A percentile compares a stretch with the other conserved stretches of the same genome.
phyloP scores from a whole-genome alignment of 179 eudicot species.

The Carnegiea gigantea region DNA sequence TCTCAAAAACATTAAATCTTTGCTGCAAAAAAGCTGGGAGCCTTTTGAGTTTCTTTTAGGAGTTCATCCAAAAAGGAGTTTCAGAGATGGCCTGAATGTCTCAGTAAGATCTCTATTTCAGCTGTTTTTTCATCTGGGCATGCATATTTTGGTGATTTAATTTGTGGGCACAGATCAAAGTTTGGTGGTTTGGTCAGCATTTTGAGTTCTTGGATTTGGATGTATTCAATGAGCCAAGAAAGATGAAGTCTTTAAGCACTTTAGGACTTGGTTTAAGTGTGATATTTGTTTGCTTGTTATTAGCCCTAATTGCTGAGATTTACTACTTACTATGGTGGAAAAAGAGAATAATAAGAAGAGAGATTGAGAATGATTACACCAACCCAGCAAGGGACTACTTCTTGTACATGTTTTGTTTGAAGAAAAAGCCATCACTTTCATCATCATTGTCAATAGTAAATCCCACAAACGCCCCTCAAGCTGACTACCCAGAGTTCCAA shows the following conservation, averaged over 20 bases:
- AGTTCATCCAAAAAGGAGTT: constrained; percentile 1
- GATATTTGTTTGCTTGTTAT: constrained; percentile 59
- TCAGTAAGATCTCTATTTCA: constrained; percentile 20
- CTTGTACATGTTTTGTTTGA: constrained; percentile 43
- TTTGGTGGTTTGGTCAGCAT: constrained; percentile 5
- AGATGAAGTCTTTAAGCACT: constrained; percentile 63
- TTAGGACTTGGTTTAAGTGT: constrained; percentile 73
- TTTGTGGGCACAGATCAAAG: not conserved
- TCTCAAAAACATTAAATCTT: not conserved
- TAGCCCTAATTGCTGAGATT: constrained; percentile 73
- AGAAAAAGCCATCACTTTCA: constrained; percentile 30
- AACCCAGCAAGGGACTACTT: constrained; percentile 42
- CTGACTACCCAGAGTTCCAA: constrained; percentile 21
- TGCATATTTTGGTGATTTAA: constrained; percentile 5
- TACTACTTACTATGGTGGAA: constrained; percentile 91
- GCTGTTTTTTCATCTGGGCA: not conserved
- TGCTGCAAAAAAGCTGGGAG: not conserved
- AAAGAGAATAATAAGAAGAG: constrained; percentile 46
- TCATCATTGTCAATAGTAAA: constrained; percentile 15
- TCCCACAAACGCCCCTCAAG: constrained; percentile 26
- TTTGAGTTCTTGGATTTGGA: constrained; percentile 6
- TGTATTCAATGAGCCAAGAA: constrained; percentile 19
- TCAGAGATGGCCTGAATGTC: not conserved
- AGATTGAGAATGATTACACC: constrained; percentile 34
- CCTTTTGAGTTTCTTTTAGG: not conserved